Evolutionary conservation across 2,329 filamentous ascomycete species (phyloP).

Genomic region (Cordyceps cicadae): DNA sequence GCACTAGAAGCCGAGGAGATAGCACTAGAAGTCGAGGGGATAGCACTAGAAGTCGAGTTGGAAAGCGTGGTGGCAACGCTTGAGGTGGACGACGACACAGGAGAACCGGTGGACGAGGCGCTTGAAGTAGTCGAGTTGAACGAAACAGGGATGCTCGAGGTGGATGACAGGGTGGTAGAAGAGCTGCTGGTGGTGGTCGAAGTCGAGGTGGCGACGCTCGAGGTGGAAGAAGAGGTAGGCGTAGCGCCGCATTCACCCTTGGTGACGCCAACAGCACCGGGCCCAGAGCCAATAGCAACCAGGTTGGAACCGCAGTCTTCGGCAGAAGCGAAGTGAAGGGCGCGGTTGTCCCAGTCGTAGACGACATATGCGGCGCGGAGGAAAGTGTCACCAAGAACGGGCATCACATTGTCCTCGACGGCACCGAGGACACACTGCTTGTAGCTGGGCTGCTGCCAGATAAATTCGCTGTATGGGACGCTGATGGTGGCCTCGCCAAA

Average conservation of each 20-base stretch:
- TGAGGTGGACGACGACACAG: background rate
- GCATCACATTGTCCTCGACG: slow-evolving; percentile 30
- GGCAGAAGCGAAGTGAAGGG: slow-evolving; percentile 29
- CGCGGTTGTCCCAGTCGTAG: slow-evolving; percentile 33
- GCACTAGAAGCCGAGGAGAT: background rate
- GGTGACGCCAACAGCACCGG: slow-evolving; percentile 27
- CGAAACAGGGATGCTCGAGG: background rate
- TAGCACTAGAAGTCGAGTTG: background rate
- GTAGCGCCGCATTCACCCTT: slow-evolving; percentile 22
- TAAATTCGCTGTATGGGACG: slow-evolving; percentile 39
- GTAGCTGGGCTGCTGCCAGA: slow-evolving; percentile 29
- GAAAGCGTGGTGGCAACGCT: background rate
- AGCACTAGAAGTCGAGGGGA: background rate
- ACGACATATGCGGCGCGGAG: slow-evolving; percentile 37
- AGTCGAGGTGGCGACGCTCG: background rate
- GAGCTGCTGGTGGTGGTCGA: background rate
- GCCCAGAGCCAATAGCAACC: slow-evolving; percentile 30
- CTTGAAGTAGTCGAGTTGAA: too few species aligned
- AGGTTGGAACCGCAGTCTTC: slow-evolving; percentile 31
- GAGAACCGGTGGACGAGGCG: background rate
- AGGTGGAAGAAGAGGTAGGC: background rate
- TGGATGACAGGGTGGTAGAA: background rate
- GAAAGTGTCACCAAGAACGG: slow-evolving; percentile 37
- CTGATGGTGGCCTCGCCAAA: slow-evolving; percentile 38
- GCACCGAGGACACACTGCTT: slow-evolving; percentile 37